Percentiles rank a stretch among this genome's conserved stretches.
These are phyloP conservation scores for Aspergillus nomiae DNA, from an alignment of 2,329 filamentous ascomycete species.

Conservation along the genomic window DNA sequence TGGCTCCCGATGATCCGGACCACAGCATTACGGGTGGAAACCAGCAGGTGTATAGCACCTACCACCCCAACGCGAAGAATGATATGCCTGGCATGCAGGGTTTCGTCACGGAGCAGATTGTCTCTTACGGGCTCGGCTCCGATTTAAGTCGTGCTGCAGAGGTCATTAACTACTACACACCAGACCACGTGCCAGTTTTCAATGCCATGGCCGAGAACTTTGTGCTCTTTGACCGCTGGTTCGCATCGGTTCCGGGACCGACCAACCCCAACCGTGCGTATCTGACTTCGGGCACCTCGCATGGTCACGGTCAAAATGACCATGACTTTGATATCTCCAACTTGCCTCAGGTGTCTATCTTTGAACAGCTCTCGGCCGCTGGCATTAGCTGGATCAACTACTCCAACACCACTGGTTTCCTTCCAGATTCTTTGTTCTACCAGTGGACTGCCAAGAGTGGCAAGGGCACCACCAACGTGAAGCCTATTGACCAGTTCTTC, in stretches of 20 bases:
- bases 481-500: conserved; percentile 47
- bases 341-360: conserved; percentile 43
- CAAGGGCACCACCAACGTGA: conserved; percentile 36
- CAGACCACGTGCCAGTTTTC: conserved; percentile 45
- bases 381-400: conserved; percentile 52
- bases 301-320: conserved; percentile 43
- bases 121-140: conserved; percentile 33
- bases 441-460: conserved; percentile 43
- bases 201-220: conserved; percentile 46
- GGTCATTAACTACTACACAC: conserved; percentile 48
- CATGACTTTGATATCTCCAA: conserved; percentile 34
- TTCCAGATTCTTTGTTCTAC: conserved; percentile 49
- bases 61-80: conserved; percentile 31
- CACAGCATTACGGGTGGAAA: conserved; percentile 47
- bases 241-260: conserved; percentile 42
- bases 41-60: conserved; percentile 45
- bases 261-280: conserved; percentile 43
- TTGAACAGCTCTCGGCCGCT: conserved; percentile 44
- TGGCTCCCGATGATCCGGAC: conserved; percentile 47
- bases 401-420: conserved; percentile 46
- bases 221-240: conserved; percentile 49
- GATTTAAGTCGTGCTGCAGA: conserved; percentile 43
- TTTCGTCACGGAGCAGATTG: conserved; percentile 47
- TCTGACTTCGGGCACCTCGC: conserved; percentile 43
- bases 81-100: conserved; percentile 39